Percentiles rank a stretch among this genome's conserved stretches.
Conservation (phyloP, 257 asterid genomes). For the Solanum clarkiae region DNA sequence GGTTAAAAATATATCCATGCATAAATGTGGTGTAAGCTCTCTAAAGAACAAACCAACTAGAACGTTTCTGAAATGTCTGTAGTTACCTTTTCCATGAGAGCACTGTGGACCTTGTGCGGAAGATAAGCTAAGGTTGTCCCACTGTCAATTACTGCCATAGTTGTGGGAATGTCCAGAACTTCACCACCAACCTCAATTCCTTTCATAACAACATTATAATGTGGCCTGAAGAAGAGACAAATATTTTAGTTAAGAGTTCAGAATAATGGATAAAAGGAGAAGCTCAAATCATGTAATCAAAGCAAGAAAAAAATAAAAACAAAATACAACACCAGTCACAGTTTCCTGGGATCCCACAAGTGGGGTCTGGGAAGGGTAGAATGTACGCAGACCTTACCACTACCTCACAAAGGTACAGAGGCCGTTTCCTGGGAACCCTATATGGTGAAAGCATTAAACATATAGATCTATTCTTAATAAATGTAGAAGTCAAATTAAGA, state of each 20-base stretch:
- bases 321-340: neutral
- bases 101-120: slow-evolving; percentile 48
- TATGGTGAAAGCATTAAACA: neutral
- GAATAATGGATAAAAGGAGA: neutral
- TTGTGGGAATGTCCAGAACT: slow-evolving; percentile 44
- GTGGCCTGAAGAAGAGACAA: slow-evolving; percentile 37
- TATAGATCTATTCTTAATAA: neutral
- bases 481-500: neutral
- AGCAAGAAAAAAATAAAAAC: neutral
- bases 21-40: neutral
- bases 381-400: no score
- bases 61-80: slow-evolving; percentile 3
- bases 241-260: neutral
- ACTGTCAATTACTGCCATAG: slow-evolving; percentile 75
- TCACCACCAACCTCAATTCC: slow-evolving; percentile 75
- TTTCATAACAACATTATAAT: slow-evolving; percentile 59
- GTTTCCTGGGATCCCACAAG: neutral
- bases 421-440: neutral
- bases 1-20: neutral
- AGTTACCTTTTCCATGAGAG: slow-evolving; percentile 39
- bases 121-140: slow-evolving; percentile 96
- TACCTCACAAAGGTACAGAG: no score
- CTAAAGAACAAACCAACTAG: neutral
- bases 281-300: neutral
- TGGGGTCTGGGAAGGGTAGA: no score